Conservation (phyloP, 495 filamentous ascomycete genomes). For the Talaromyces thailandensis region DNA sequence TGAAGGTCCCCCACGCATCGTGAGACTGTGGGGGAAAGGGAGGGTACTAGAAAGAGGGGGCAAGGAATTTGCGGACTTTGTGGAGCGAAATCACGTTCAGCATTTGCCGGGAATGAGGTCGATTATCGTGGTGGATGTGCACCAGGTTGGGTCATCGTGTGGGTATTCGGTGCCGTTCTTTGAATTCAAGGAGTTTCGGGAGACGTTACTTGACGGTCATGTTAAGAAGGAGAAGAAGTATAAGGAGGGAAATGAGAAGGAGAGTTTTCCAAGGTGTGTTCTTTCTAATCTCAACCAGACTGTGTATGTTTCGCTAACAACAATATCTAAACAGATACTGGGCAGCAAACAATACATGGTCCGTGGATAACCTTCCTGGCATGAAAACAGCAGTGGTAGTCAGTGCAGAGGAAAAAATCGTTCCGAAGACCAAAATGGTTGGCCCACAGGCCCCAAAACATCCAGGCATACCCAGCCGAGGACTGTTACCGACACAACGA, state of each 20-base stretch:
- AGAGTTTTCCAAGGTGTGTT: constrained; percentile 5
- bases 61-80: constrained; percentile 10
- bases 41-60: constrained; percentile 51
- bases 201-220: background rate
- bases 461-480: background rate
- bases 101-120: constrained; percentile 44
- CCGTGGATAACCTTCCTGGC: constrained; percentile 45
- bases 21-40: constrained; percentile 62
- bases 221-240: constrained; percentile 11
- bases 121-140: constrained; percentile 55
- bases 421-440: constrained; percentile 1
- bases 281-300: background rate
- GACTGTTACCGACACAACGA: background rate
- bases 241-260: constrained; percentile 9
- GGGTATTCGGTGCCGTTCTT: constrained; percentile 10
- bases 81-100: constrained; percentile 18
- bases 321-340: constrained; percentile 2
- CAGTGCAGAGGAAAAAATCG: background rate
- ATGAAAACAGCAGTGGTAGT: constrained; percentile 27
- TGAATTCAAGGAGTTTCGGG: constrained; percentile 6
- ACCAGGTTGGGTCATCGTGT: constrained; percentile 43
- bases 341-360: constrained; percentile 27
- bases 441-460: constrained; percentile 4
- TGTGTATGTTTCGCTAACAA: no score
- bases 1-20: constrained; percentile 51